These are phyloP conservation scores for Aquilaria sinensis DNA, from an alignment of 345 rosid species.

Conservation along the genomic window DNA sequence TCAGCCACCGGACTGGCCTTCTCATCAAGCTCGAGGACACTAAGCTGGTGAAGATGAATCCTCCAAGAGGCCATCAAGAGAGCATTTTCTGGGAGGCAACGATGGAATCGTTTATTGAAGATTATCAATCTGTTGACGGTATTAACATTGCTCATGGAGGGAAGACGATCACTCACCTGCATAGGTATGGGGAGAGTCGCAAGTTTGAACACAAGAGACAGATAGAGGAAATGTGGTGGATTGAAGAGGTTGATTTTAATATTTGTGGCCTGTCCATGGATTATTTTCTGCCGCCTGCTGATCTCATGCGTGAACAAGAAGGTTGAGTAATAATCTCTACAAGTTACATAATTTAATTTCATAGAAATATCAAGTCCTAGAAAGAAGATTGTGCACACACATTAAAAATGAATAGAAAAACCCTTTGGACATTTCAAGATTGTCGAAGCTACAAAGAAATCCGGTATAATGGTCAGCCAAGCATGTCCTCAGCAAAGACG, in stretches of 20 bases:
- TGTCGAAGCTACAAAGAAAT: no score
- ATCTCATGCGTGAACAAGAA: slow-evolving; percentile 51
- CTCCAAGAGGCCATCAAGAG: slow-evolving; percentile 31
- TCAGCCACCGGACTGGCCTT: slow-evolving; percentile 87
- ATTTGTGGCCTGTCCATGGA: slow-evolving; percentile 69
- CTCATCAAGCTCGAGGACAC: slow-evolving; percentile 67
- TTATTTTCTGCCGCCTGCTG: slow-evolving; percentile 82
- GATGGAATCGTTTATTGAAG: slow-evolving; percentile 57
- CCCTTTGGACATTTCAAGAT: no score
- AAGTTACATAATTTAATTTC: not conserved
- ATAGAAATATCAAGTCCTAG: no score
- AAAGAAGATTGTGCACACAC: no score
- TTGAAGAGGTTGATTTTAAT: slow-evolving; percentile 92
- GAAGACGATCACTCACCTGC: slow-evolving; percentile 48
- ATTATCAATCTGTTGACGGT: slow-evolving; percentile 55
- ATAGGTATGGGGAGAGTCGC: slow-evolving; percentile 53
- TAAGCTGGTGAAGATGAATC: slow-evolving; percentile 61
- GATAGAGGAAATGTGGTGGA: slow-evolving; percentile 86
- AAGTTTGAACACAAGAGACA: slow-evolving; percentile 48
- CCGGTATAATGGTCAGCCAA: no score
- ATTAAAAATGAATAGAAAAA: no score
- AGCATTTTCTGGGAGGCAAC: slow-evolving; percentile 81
- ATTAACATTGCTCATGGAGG: slow-evolving; percentile 79
- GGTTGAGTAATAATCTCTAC: slow-evolving; percentile 12
- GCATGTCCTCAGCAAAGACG: no score